Percentiles rank a stretch among this genome's conserved stretches.
Conservation (phyloP, 176 grass and related monocot genomes). For the Elaeis guineensis region DNA sequence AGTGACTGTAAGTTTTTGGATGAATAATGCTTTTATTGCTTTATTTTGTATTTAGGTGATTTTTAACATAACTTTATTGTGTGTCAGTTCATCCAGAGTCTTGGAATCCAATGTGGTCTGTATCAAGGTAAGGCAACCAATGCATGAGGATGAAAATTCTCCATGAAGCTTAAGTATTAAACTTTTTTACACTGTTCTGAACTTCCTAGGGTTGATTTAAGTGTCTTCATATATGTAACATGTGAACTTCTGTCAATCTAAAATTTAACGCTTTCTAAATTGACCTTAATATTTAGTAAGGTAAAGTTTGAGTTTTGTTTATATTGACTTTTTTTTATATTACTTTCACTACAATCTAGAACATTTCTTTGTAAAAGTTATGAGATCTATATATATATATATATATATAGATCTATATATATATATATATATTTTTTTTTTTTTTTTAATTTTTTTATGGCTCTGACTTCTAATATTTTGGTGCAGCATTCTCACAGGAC, state of each 20-base stretch:
- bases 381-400: not conserved
- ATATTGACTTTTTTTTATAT: not conserved
- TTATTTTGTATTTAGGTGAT: not conserved
- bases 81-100: slow-evolving; percentile 18
- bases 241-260: no score
- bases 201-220: no score
- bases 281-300: no score
- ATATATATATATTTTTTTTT: not conserved
- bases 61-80: not conserved
- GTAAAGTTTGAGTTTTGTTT: no score
- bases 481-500: slow-evolving; percentile 19
- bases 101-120: slow-evolving; percentile 22
- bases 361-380: not conserved
- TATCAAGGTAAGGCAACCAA: slow-evolving; percentile 9
- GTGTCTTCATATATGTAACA: no score
- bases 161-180: no score
- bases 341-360: not conserved
- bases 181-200: no score
- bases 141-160: not conserved
- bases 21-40: not conserved
- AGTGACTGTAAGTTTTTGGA: slow-evolving; percentile 16
- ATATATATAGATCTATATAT: not conserved
- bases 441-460: no score
- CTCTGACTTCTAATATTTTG: not conserved
- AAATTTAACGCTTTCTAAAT: no score